Evolutionary conservation across 306 rosid genomes (phyloP), one percentile per base, ranked within the genome.

Genomic region (Pterocarpus santalinus): DNA sequence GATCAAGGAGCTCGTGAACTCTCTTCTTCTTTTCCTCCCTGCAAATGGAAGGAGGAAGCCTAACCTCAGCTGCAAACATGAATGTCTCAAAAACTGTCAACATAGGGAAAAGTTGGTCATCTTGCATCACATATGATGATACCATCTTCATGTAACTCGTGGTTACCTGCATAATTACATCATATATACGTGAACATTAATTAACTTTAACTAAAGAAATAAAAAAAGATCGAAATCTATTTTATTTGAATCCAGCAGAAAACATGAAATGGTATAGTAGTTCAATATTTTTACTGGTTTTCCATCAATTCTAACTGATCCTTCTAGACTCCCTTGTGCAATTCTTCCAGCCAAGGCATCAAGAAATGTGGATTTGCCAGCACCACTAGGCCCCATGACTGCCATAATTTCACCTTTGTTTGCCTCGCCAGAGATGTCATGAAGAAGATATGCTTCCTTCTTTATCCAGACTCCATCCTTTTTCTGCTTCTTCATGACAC

Each of bases 91-190:
- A 95, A 56, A 92, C 92, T 13, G 98, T 86, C 82, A 95, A 68
- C 98, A 87, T 90, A 3, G 97, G 97, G 72, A 95, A 95, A 63
- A 95, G 89, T 76, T 92, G 97, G 67, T 91, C 95, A 73, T 91
- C 97, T 88, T 95, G 98, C 97, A 95, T 94, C 85, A 94, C 97
- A 68, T 94, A 94, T 14, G 98, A 92, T n/a, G 98, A 91, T 17
- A 92, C 90, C 94, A 77, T 89, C 87, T 92, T 95, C 97, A 95
- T 91, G 87, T 92, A 95, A 86, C 97, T 91, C 77, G 95, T 81
- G 1, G 87, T 90, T 8, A 92, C 97, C 98, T 94, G 87, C 76
- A 80, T 65, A 12, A 84, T 71, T 43, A 15, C 52, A 78, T 38
- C 28, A 38, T 65, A 3, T 7, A 53, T 53, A 5, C 53, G 65